phyloP scores from a whole-genome alignment of 139 green algal genomes.

The Asterochloris sp. region DNA sequence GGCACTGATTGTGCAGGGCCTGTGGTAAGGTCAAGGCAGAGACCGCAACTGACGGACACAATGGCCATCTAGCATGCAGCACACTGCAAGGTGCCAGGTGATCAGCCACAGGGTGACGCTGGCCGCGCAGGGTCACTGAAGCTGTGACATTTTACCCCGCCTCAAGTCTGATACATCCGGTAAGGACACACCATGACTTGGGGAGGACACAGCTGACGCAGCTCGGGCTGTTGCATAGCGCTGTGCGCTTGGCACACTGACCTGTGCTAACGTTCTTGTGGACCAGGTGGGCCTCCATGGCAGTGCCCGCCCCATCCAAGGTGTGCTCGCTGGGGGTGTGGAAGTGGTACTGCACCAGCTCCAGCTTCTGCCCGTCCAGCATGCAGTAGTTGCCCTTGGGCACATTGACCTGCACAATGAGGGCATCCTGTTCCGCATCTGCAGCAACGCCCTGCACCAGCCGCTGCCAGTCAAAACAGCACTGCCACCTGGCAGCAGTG shows the following conservation, averaged over 20 bases:
- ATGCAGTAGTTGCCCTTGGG: conserved; percentile 3
- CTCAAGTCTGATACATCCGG: neutral
- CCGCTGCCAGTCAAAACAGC: neutral
- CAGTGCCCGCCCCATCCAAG: conserved; percentile 47
- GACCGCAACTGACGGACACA: too few species aligned
- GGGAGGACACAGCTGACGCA: neutral
- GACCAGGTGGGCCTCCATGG: conserved; percentile 84
- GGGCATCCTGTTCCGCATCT: too few species aligned
- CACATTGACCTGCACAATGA: conserved; percentile 1
- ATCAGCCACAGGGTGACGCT: too few species aligned
- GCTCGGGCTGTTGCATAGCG: too few species aligned
- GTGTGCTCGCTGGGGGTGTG: conserved; percentile 77
- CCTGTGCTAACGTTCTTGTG: conserved; percentile 55
- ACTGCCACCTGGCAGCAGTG: neutral
- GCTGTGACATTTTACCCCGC: neutral
- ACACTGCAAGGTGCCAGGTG: too few species aligned
- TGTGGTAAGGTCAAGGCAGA: too few species aligned
- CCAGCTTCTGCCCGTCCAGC: conserved; percentile 36
- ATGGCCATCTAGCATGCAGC: too few species aligned
- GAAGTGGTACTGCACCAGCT: conserved; percentile 85
- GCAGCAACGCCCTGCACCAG: too few species aligned
- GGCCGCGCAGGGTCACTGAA: neutral
- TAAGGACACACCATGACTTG: neutral
- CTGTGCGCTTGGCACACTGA: neutral
- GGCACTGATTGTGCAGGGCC: too few species aligned